Conservation (phyloP, 2,329 filamentous ascomycete genomes). For the Gaeumannomyces tritici region DNA sequence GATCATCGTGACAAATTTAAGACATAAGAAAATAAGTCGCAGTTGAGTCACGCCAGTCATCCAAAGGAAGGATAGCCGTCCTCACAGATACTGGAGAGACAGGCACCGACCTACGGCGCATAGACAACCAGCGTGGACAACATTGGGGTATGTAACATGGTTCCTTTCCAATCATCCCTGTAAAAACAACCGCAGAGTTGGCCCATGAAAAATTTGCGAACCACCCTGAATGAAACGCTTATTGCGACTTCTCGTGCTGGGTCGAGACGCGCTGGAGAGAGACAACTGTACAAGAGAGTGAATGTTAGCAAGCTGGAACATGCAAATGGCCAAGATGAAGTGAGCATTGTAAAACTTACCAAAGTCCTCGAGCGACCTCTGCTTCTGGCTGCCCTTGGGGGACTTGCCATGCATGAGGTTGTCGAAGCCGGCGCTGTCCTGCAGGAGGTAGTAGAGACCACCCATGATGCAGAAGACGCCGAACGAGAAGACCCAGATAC, state of each 20-base stretch:
- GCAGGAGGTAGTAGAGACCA: conserved; percentile 66
- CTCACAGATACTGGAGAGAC: not conserved
- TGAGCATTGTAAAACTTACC: conserved; percentile 45
- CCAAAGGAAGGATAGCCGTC: not conserved
- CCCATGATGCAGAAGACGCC: conserved; percentile 75
- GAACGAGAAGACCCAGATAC: conserved; percentile 87
- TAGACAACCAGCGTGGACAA: not conserved
- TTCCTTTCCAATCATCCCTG: conserved; percentile 10
- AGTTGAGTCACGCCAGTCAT: not conserved
- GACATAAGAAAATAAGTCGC: conserved; percentile 18
- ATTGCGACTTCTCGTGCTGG: conserved; percentile 82
- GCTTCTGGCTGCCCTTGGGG: conserved; percentile 71
- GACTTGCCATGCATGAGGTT: conserved; percentile 90
- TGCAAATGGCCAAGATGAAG: not conserved
- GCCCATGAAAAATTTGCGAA: conserved; percentile 18
- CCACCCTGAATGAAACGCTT: conserved; percentile 26
- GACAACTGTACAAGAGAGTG: conserved; percentile 49
- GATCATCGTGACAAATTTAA: conserved; percentile 23
- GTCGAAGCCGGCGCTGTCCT: conserved; percentile 74
- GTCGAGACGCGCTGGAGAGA: conserved; percentile 84
- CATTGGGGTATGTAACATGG: conserved; percentile 11
- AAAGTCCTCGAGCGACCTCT: conserved; percentile 81
- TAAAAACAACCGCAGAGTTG: not conserved
- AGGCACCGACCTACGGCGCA: not conserved
- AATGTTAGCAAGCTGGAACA: conserved; percentile 32